Conservation (phyloP, 2,329 filamentous ascomycete genomes). For the Hypoxylon sp. region DNA sequence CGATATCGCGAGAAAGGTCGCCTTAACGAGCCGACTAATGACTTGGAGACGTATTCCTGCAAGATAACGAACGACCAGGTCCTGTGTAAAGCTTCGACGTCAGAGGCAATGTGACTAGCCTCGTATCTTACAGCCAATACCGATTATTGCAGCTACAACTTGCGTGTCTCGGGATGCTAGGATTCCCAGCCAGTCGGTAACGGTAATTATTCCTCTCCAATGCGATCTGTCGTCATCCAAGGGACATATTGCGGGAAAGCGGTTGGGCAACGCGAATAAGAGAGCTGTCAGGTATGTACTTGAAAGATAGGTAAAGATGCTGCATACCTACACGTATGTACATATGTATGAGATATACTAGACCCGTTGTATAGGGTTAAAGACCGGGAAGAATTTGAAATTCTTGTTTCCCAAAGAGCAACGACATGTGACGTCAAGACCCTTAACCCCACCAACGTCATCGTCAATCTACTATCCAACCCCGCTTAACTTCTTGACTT, state of each 20-base stretch:
- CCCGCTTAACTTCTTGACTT: slow-evolving; percentile 19
- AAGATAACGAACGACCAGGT: background rate
- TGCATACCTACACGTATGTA: too few species aligned
- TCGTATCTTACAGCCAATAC: background rate
- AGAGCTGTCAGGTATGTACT: background rate
- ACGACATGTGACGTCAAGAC: slow-evolving; percentile 35
- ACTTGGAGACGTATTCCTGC: background rate
- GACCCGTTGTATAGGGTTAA: too few species aligned
- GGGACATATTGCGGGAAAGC: slow-evolving; percentile 6
- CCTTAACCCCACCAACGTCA: slow-evolving; percentile 45
- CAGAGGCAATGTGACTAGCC: slow-evolving; percentile 12
- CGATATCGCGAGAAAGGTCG: background rate
- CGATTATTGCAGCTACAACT: background rate
- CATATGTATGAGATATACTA: too few species aligned
- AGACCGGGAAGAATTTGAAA: too few species aligned
- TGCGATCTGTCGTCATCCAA: slow-evolving; percentile 18
- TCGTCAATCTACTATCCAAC: slow-evolving; percentile 25
- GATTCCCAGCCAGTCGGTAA: slow-evolving; percentile 12
- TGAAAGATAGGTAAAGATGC: background rate
- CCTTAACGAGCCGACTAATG: background rate
- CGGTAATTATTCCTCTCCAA: background rate
- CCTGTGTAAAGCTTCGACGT: background rate
- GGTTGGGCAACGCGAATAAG: background rate
- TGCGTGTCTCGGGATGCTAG: background rate
- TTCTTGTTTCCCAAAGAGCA: too few species aligned